Conservation (phyloP, 345 rosid species). For the Aquilaria malaccensis region DNA sequence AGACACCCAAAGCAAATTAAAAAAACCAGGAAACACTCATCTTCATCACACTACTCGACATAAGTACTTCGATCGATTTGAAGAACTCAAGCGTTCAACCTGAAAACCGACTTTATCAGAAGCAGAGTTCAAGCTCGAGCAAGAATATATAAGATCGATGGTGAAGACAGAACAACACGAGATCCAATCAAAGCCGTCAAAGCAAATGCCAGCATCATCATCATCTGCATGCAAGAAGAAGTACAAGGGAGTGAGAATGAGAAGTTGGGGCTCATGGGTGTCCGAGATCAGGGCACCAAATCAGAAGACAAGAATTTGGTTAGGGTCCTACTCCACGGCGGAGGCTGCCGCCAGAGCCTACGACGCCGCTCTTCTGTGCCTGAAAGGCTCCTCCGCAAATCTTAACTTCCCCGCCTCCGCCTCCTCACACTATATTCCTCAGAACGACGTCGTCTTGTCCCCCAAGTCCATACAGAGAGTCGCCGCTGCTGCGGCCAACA, state of each 20-base stretch:
- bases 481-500: constrained; percentile 74
- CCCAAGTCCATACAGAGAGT: constrained; percentile 85
- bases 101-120: too few relatives aligned
- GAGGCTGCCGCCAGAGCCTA: constrained; percentile 99
- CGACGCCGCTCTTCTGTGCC: constrained; percentile 92
- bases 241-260: constrained; percentile 95
- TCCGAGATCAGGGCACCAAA: constrained; percentile 97
- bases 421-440: constrained; percentile 29
- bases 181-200: constrained; percentile 29
- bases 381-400: constrained; percentile 67
- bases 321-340: constrained; percentile 90
- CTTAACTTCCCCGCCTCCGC: constrained; percentile 65
- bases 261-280: constrained; percentile 99
- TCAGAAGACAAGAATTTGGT: constrained; percentile 93
- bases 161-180: constrained; percentile 49
- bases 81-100: constrained; percentile 1
- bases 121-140: too few relatives aligned
- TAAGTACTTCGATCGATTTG: too few relatives aligned
- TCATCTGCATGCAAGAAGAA: constrained; percentile 40
- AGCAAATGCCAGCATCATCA: constrained; percentile 22
- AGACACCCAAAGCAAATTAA: not conserved
- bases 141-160: constrained; percentile 21
- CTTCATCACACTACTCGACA: too few relatives aligned
- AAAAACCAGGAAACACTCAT: not conserved
- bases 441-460: constrained; percentile 44